Evolutionary conservation across 2,329 filamentous ascomycete genomes (phyloP), one percentile per base, ranked within the genome.

Genomic region (Verticillium dahliae): DNA sequence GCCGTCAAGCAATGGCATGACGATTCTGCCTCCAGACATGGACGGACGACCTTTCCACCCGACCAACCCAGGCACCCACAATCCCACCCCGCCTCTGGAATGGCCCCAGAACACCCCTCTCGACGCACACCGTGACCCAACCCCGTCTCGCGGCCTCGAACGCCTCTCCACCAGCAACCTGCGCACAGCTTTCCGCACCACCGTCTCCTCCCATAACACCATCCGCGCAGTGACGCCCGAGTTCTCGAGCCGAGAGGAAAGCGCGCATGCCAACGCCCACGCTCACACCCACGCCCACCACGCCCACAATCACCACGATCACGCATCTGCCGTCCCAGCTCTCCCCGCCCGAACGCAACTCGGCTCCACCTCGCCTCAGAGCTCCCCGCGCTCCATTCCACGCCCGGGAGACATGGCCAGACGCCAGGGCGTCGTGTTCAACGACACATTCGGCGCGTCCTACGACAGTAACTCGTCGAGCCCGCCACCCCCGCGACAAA

Each of bases 161-260:
- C 73, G 73, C 58, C 67, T 72, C 60, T 74, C 74, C 62, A 70
- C 70, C 56, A 68, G 70, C 59, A 75, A 71, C 63, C 65, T 76
- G 55, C 69, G 73, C 59, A 72, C 75, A 55, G 68, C 71, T 60
- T 74, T 73, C 64, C 69, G 73, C 60, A 64, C 70, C 61, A 71
- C 68, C 56, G 61, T 70, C 59, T 63, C 69, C 60, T 38, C 9
- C 33, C 74, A 77, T 66, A 69, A 72, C 65, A 84, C 82, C 56
- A 84, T 88, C 69, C 85, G 88, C 65, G 78, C 87, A 61, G 86
- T 90, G 65, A 90, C 88, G 64, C 87, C 88, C 66, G 89, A 91
- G 54, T 75, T 74, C 52, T 65, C 71, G 63, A 80, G 81, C 54
- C 41, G 58, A 54, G 58, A 59, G 7, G n/a, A 31, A 15, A 34